phyloP scores from a whole-genome alignment of 345 rosid genomes.

The Brassica cretica region DNA sequence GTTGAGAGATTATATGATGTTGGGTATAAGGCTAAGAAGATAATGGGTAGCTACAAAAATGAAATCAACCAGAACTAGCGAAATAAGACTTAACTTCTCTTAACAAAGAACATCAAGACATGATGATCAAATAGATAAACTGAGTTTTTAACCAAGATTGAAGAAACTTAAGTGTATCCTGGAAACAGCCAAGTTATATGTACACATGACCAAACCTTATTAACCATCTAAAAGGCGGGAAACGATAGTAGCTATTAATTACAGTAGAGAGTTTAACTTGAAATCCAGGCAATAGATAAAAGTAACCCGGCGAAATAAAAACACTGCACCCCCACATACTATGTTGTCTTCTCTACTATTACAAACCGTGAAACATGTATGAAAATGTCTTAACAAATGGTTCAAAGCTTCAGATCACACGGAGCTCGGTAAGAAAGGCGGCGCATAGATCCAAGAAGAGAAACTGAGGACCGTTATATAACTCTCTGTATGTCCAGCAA shows the following conservation, averaged over 20 bases:
- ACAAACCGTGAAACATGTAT: conserved; percentile 21
- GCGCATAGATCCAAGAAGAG: conserved; percentile 95
- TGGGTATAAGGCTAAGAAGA: background rate
- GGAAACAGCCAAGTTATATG: conserved; percentile 16
- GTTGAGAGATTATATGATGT: background rate
- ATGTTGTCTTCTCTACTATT: conserved; percentile 22
- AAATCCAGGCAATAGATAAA: conserved; percentile 35
- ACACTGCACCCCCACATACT: conserved; percentile 31
- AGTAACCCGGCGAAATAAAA: conserved; percentile 33
- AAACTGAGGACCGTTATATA: conserved; percentile 68
- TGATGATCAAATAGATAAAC: background rate
- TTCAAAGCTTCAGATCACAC: conserved; percentile 52
- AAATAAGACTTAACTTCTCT: background rate
- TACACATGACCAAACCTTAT: conserved; percentile 23
- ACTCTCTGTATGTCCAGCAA: conserved; percentile 85
- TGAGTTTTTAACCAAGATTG: background rate
- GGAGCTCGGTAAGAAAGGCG: conserved; percentile 81
- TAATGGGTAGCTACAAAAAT: background rate
- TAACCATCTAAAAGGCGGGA: background rate
- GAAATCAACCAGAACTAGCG: background rate
- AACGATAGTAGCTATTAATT: conserved; percentile 13
- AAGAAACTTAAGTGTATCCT: conserved; percentile 7
- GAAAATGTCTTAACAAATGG: conserved; percentile 13
- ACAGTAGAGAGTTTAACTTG: conserved; percentile 36
- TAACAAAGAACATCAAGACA: no score